These are phyloP conservation scores for Botrytis squamosa DNA, from an alignment of 2,329 filamentous ascomycete species.

Conservation along the genomic window DNA sequence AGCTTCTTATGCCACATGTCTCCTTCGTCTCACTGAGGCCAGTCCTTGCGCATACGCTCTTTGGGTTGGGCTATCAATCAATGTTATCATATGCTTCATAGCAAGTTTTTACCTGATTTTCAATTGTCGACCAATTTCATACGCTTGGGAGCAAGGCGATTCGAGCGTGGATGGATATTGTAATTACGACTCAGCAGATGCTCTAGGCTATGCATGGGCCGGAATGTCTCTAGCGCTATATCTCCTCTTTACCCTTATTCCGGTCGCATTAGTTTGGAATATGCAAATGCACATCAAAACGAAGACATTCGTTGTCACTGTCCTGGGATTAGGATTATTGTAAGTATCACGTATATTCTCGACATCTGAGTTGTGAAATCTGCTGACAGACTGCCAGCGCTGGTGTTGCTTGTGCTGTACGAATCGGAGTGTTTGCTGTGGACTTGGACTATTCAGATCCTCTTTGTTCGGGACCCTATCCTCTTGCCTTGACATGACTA, in stretches of 20 bases:
- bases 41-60: constrained; percentile 16
- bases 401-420: constrained; percentile 5
- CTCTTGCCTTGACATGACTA: not conserved
- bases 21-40: constrained; percentile 16
- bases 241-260: constrained; percentile 12
- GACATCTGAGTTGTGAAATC: too few species aligned
- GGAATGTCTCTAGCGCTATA: constrained; percentile 14
- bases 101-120: constrained; percentile 19
- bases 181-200: constrained; percentile 15
- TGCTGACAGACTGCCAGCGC: constrained; percentile 6
- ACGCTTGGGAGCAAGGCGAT: constrained; percentile 18
- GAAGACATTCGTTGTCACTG: constrained; percentile 11
- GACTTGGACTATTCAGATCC: constrained; percentile 19
- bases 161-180: constrained; percentile 14
- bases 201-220: constrained; percentile 15
- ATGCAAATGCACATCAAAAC: constrained; percentile 20
- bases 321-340: constrained; percentile 20
- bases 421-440: constrained; percentile 8
- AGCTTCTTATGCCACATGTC: constrained; percentile 19
- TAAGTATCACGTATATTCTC: not conserved
- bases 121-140: constrained; percentile 17
- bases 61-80: constrained; percentile 16
- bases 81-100: constrained; percentile 17
- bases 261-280: constrained; percentile 18
- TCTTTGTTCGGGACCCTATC: not conserved